Conservation (phyloP, 2,329 filamentous ascomycete genomes). For the Pleochaeta shiraiana region DNA sequence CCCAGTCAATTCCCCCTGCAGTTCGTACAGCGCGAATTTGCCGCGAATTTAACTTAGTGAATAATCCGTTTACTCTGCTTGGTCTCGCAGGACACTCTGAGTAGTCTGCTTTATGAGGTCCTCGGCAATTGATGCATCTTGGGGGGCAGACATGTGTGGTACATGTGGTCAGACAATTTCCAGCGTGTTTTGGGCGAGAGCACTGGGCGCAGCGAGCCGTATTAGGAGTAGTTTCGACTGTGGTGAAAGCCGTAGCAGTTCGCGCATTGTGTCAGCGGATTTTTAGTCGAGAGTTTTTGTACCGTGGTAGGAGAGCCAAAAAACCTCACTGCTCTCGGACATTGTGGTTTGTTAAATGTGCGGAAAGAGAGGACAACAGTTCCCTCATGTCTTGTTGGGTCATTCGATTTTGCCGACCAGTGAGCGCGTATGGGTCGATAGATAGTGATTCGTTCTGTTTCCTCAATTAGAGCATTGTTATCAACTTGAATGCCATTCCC, state of each 20-base stretch:
- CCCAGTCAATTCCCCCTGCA: not conserved
- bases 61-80: too few species aligned
- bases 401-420: not conserved
- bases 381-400: not conserved
- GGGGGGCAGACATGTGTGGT: not conserved
- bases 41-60: not conserved
- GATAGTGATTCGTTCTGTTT: not conserved
- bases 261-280: not conserved
- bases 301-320: not conserved
- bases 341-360: not conserved
- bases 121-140: not conserved
- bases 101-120: not conserved
- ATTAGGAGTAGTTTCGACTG: not conserved
- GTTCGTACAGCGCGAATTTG: not conserved
- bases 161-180: not conserved
- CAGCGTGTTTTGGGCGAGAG: not conserved
- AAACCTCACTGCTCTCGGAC: not conserved
- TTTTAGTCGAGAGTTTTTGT: not conserved
- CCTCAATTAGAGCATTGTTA: not conserved
- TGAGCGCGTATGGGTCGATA: not conserved
- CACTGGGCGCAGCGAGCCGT: not conserved
- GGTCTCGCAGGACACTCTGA: not conserved
- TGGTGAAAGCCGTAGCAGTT: not conserved
- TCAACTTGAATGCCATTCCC: not conserved
- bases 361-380: not conserved